Conservation (phyloP, 164 flowering plant species). For the Berberis vulgaris region DNA sequence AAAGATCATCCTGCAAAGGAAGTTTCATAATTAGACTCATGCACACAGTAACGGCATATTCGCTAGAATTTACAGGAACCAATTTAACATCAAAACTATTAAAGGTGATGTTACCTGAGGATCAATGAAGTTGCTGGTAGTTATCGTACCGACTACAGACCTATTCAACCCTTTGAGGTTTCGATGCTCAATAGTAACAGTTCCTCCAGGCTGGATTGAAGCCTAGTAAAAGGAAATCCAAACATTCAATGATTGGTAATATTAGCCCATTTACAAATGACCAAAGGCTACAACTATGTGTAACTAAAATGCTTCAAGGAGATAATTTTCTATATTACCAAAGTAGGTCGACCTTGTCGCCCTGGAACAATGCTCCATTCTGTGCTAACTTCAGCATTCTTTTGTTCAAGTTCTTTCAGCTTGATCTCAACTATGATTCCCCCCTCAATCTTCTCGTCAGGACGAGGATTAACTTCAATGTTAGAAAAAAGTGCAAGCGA, state of each 20-base stretch:
- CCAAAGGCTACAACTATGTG: not conserved
- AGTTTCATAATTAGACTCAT: not conserved
- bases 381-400: slow-evolving; percentile 90
- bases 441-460: slow-evolving; percentile 95
- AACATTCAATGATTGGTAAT: not conserved
- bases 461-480: slow-evolving; percentile 93
- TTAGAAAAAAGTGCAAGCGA: slow-evolving; percentile 81
- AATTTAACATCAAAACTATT: too few species aligned
- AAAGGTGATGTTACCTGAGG: slow-evolving; percentile 55
- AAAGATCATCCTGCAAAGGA: slow-evolving; percentile 77
- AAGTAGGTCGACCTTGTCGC: slow-evolving; percentile 87
- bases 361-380: slow-evolving; percentile 99
- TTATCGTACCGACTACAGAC: slow-evolving; percentile 83
- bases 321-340: slow-evolving; percentile 30
- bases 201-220: slow-evolving; percentile 95
- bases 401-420: slow-evolving; percentile 94
- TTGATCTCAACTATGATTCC: slow-evolving; percentile 94
- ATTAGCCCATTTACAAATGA: not conserved
- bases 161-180: slow-evolving; percentile 84
- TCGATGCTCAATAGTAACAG: slow-evolving; percentile 93
- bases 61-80: too few species aligned
- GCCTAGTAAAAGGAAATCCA: slow-evolving; percentile 41
- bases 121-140: slow-evolving; percentile 91
- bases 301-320: not conserved
- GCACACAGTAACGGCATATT: too few species aligned